A percentile compares a stretch with the other conserved stretches of the same genome.
phyloP scores from a whole-genome alignment of 31 red algal genomes.

The Bonnemaisonia californica region DNA sequence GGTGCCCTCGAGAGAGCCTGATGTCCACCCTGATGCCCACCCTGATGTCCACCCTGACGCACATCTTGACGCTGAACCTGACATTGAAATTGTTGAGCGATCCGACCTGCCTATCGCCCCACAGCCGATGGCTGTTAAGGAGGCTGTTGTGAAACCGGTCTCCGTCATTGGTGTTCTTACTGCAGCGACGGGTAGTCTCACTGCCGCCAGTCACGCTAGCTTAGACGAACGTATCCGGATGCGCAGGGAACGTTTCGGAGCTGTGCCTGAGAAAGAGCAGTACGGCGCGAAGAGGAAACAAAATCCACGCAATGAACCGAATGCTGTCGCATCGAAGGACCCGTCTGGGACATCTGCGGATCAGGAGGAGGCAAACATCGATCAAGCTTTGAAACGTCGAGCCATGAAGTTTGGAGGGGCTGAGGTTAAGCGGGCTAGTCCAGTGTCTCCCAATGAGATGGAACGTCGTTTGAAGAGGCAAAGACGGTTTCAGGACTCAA shows the following conservation, averaged over 20 bases:
- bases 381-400: constrained; percentile 34
- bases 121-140: neutral
- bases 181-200: constrained; percentile 7
- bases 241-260: constrained; percentile 57
- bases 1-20: too few relatives aligned
- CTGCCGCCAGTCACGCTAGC: neutral
- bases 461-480: constrained; percentile 54
- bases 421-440: neutral
- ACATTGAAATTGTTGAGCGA: neutral
- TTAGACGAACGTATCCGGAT: constrained; percentile 36
- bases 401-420: constrained; percentile 40
- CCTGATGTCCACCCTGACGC: too few relatives aligned
- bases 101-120: neutral
- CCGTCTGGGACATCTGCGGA: too few relatives aligned
- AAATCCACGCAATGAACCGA: neutral
- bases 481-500: constrained; percentile 49
- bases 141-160: too few relatives aligned
- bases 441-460: constrained; percentile 32
- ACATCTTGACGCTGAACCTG: neutral
- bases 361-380: constrained; percentile 2
- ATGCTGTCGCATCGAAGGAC: neutral
- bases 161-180: too few relatives aligned
- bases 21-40: too few relatives aligned
- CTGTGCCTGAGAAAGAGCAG: neutral
- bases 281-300: neutral